Evolutionary conservation across 2,329 filamentous ascomycete genomes (phyloP), one percentile per base, ranked within the genome.

Genomic region (Chrysoporthe cubensis): DNA sequence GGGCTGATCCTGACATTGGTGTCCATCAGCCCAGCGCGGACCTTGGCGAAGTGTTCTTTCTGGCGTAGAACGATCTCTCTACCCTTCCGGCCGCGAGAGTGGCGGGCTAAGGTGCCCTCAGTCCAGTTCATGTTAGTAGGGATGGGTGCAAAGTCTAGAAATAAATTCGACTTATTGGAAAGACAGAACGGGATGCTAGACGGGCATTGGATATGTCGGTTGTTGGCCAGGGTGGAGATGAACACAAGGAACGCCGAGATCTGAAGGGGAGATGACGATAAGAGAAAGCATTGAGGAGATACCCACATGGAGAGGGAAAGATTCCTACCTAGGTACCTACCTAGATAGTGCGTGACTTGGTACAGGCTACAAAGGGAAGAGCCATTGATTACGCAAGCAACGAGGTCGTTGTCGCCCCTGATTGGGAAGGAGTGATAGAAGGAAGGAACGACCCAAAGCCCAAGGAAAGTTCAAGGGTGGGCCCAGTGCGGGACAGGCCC

Each of bases 41-140:
- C 78, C 67, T 78, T 81, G 54, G 82, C 82, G 68, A 84, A 84
- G 71, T 84, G 80, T 61, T 82, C 77, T 71, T 80, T 83, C 70
- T 84, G 82, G n/a, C 76, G 78, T n/a, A 75, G 73, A 43, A 77
- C 73, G 34, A 76, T 71, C 26, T 76, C 73, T 56, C 78, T 80
- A 64, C 75, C 76, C 67, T 76, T 73, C 50, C 73, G 74, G 48
- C 74, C 74, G 11, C 76, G 80, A 68, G 77, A 78, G 72, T 82
- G 78, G 68, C 81, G 81, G 52, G 79, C 77, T 54, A 84, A 76
- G 60, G 76, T 81, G 40, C 82, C 81, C 70, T 83, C 83, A 2
- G 82, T 84, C 82, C 82, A 85, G 72, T 85, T 85, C 83, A 85
- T 85, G 65, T 26, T 64, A 50, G 56, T 26, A 42, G 46, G 40